These are phyloP conservation scores for Leccinum ochraceum DNA, from an alignment of 768 basidiomycete species.

Conservation along the genomic window DNA sequence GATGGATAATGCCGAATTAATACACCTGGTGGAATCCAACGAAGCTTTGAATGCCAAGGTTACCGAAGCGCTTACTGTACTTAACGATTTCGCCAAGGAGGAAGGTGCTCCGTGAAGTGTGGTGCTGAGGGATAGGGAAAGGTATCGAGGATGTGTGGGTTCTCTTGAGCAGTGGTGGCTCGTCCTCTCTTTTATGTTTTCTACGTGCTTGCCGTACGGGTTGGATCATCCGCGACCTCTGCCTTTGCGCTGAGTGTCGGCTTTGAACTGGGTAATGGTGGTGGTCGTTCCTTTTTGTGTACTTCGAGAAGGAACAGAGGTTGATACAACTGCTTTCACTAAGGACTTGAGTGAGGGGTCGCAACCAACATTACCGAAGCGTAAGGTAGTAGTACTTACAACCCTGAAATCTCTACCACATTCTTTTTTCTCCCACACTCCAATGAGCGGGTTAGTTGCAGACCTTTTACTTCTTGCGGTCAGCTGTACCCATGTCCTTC, in stretches of 20 bases:
- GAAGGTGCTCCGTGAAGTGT: slow-evolving; percentile 18
- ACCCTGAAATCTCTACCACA: neutral
- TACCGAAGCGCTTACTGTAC: slow-evolving; percentile 84
- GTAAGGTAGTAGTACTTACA: too few relatives aligned
- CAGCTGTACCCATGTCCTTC: slow-evolving; percentile 66
- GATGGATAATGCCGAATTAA: slow-evolving; percentile 95
- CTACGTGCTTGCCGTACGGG: slow-evolving; percentile 35
- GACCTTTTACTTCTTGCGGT: slow-evolving; percentile 54
- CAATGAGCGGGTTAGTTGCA: slow-evolving; percentile 31
- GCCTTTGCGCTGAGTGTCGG: slow-evolving; percentile 39
- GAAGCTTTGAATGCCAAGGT: slow-evolving; percentile 90
- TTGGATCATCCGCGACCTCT: slow-evolving; percentile 40
- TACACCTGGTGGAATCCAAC: slow-evolving; percentile 80
- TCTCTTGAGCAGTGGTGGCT: slow-evolving; percentile 42
- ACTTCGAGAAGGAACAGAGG: slow-evolving; percentile 54
- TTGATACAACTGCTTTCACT: slow-evolving; percentile 57
- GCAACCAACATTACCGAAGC: neutral
- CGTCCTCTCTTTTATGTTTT: slow-evolving; percentile 49
- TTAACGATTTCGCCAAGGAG: slow-evolving; percentile 76
- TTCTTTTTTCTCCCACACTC: neutral
- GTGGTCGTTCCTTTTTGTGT: slow-evolving; percentile 56
- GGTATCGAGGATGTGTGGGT: slow-evolving; percentile 18
- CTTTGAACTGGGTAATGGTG: slow-evolving; percentile 45
- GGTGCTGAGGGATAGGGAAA: slow-evolving; percentile 2
- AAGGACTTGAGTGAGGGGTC: slow-evolving; percentile 9